Conservation (phyloP, 352 stramenopile genomes). For the Globisporangium cystogenes region DNA sequence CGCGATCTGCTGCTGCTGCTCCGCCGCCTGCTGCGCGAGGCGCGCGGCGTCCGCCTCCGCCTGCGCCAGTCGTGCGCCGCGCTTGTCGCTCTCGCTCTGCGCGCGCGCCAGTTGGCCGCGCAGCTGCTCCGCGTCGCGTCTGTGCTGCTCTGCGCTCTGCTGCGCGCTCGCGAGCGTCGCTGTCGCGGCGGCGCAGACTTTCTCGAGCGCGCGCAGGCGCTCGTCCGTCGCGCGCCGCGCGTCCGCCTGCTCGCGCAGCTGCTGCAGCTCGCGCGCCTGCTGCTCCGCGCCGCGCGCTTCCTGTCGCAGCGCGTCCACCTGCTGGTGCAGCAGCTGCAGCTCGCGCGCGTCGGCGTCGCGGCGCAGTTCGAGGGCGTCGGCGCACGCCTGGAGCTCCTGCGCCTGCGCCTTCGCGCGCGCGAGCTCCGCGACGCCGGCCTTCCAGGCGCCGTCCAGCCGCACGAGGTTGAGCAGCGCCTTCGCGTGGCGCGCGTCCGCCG, state of each 20-base stretch:
- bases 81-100: slow-evolving; percentile 21
- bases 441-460: slow-evolving; percentile 72
- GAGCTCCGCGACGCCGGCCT: slow-evolving; percentile 34
- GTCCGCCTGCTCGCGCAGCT: slow-evolving; percentile 44
- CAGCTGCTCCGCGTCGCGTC: slow-evolving; percentile 27
- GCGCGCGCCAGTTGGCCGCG: slow-evolving; percentile 38
- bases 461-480: slow-evolving; percentile 66
- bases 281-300: slow-evolving; percentile 18
- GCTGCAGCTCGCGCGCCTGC: slow-evolving; percentile 28
- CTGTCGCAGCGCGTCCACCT: slow-evolving; percentile 20
- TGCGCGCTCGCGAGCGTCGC: slow-evolving; percentile 34
- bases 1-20: slow-evolving; percentile 15
- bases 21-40: slow-evolving; percentile 14
- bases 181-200: slow-evolving; percentile 46
- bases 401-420: slow-evolving; percentile 13
- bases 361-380: background rate
- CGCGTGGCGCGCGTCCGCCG: slow-evolving; percentile 52
- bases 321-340: slow-evolving; percentile 12
- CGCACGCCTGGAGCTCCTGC: slow-evolving; percentile 1
- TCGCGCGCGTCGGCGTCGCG: background rate
- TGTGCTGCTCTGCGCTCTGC: slow-evolving; percentile 26
- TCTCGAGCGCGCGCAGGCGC: slow-evolving; percentile 22
- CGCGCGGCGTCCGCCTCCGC: slow-evolving; percentile 16
- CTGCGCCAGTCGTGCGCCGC: slow-evolving; percentile 24
- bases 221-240: slow-evolving; percentile 50